phyloP scores from a whole-genome alignment of 2,329 filamentous ascomycete species.

The Plenodomus lindquistii region DNA sequence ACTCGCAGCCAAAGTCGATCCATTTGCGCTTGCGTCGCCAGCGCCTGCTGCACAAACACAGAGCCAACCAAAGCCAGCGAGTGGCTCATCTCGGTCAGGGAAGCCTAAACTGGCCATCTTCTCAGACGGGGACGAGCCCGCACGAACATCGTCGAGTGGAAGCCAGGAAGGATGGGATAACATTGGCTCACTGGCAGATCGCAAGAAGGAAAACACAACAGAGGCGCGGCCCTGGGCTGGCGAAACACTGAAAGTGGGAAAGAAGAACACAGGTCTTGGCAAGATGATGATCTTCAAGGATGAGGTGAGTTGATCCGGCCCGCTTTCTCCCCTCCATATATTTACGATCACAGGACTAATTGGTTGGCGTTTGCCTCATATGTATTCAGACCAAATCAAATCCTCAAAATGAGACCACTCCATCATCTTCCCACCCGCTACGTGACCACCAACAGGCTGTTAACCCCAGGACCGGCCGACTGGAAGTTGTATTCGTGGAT shows the following conservation, averaged over 20 bases:
- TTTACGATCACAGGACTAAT: conserved; percentile 80
- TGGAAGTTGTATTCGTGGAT: conserved; percentile 85
- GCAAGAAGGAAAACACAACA: conserved; percentile 90
- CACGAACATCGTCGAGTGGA: conserved; percentile 59
- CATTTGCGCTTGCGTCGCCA: conserved; percentile 61
- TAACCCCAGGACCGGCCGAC: conserved; percentile 80
- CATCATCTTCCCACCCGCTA: conserved; percentile 67
- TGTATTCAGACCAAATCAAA: conserved; percentile 57
- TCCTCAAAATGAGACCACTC: conserved; percentile 36
- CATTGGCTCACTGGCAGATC: conserved; percentile 81
- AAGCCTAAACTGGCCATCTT: conserved; percentile 90
- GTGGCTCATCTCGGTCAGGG: conserved; percentile 62
- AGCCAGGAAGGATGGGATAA: conserved; percentile 82
- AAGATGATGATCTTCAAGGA: conserved; percentile 97
- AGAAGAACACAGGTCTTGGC: conserved; percentile 72
- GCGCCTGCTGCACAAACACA: conserved; percentile 68
- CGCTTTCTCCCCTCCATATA: conserved; percentile 44
- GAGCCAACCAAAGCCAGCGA: conserved; percentile 47
- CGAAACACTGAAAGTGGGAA: conserved; percentile 85
- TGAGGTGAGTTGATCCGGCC: conserved; percentile 71
- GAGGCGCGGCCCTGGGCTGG: conserved; percentile 90
- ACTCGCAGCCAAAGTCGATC: conserved; percentile 82
- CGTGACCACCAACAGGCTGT: conserved; percentile 78
- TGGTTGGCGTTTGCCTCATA: conserved; percentile 54
- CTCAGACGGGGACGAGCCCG: conserved; percentile 69